A percentile compares a stretch with the other conserved stretches of the same genome.
Evolutionary conservation across 495 filamentous ascomycete species (phyloP).

Genomic region (Lophiostoma macrostomum): DNA sequence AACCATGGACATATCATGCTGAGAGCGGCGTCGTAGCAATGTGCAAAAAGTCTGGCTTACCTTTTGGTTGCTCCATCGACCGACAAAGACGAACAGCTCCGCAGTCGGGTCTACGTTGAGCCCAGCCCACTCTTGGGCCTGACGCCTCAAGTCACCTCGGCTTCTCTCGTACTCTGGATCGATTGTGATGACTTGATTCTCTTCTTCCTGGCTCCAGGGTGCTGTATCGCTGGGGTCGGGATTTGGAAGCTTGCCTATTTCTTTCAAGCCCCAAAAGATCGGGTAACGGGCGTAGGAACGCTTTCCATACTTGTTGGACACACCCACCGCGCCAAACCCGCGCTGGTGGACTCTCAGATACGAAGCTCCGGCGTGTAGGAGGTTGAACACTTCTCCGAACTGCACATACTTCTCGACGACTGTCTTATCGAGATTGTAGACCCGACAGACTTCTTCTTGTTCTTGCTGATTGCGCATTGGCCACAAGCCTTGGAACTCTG

Average conservation of each 20-base stretch:
- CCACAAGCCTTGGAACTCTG: conserved; percentile 73
- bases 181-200: conserved; percentile 52
- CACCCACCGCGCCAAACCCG: conserved; percentile 73
- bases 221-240: conserved; percentile 73
- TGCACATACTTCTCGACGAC: conserved; percentile 58
- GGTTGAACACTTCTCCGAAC: conserved; percentile 68
- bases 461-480: conserved; percentile 68
- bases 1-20: too few species aligned
- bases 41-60: too few species aligned
- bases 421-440: conserved; percentile 60
- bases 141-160: conserved; percentile 56
- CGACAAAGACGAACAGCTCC: conserved; percentile 75
- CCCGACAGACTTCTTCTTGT: conserved; percentile 64
- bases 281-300: conserved; percentile 72
- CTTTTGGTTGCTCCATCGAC: conserved; percentile 77
- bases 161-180: conserved; percentile 57
- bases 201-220: conserved; percentile 55
- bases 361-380: conserved; percentile 69
- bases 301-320: conserved; percentile 73
- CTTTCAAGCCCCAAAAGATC: conserved; percentile 77
- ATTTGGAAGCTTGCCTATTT: too few species aligned
- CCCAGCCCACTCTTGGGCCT: conserved; percentile 76
- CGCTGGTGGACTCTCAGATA: conserved; percentile 73
- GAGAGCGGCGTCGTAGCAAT: too few species aligned
- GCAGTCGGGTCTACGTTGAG: conserved; percentile 63